A percentile compares a stretch with the other conserved stretches of the same genome.
Evolutionary conservation across 2,329 filamentous ascomycete species (phyloP).

Genomic region (Aspergillus sp.): DNA sequence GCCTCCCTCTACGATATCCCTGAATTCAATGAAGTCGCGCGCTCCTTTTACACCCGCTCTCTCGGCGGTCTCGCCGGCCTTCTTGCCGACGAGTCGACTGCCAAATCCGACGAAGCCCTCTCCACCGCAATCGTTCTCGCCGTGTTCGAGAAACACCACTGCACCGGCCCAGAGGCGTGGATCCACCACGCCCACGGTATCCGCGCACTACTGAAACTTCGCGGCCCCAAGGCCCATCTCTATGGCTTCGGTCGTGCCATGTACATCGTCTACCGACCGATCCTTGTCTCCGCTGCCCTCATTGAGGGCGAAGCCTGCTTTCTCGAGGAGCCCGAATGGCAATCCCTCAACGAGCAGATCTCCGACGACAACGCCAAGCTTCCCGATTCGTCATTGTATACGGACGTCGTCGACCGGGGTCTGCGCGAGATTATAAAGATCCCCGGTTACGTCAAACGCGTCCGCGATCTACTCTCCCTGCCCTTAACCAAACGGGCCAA

Average conservation of each 20-base stretch:
- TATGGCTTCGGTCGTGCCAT: slow-evolving; percentile 38
- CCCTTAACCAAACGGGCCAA: slow-evolving; percentile 9
- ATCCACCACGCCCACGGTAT: slow-evolving; percentile 40
- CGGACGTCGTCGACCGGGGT: slow-evolving; percentile 32
- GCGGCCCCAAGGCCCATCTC: slow-evolving; percentile 35
- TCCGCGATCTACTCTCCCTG: slow-evolving; percentile 16
- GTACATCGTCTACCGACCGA: slow-evolving; percentile 39
- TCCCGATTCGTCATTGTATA: slow-evolving; percentile 32
- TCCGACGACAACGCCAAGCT: slow-evolving; percentile 28
- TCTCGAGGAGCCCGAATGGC: slow-evolving; percentile 38
- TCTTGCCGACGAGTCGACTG: slow-evolving; percentile 27
- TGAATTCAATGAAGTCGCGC: slow-evolving; percentile 29
- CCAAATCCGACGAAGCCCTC: slow-evolving; percentile 36
- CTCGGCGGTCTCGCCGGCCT: slow-evolving; percentile 31
- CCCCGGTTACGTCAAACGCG: slow-evolving; percentile 30
- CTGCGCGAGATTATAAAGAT: slow-evolving; percentile 31
- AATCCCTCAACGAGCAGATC: slow-evolving; percentile 32
- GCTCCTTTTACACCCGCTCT: slow-evolving; percentile 30
- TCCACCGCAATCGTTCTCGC: slow-evolving; percentile 38
- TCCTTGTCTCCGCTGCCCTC: slow-evolving; percentile 38
- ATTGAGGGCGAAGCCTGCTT: slow-evolving; percentile 38
- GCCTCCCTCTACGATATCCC: slow-evolving; percentile 23
- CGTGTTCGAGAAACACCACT: slow-evolving; percentile 41
- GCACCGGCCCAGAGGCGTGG: slow-evolving; percentile 40
- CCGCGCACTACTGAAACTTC: slow-evolving; percentile 35